A percentile compares a stretch with the other conserved stretches of the same genome.
Conservation (phyloP, 179 eudicot genomes). For the Camellia oleifera region DNA sequence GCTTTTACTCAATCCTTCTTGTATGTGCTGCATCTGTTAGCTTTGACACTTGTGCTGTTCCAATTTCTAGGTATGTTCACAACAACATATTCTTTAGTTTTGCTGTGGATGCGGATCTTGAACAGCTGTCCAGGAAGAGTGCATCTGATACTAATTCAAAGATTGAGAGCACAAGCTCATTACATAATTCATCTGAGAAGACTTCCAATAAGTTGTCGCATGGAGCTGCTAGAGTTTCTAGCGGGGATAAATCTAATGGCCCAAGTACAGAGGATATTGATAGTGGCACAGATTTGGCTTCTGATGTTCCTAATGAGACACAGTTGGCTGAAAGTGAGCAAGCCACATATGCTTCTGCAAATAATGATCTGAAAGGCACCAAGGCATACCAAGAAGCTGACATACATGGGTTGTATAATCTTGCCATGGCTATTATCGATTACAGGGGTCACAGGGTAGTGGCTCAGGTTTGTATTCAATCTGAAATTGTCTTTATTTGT, state of each 20-base stretch:
- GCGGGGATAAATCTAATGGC: constrained; percentile 40
- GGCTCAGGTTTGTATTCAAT: constrained; percentile 72
- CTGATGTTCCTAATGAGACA: constrained; percentile 56
- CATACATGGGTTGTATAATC: constrained; percentile 91
- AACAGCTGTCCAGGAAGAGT: constrained; percentile 62
- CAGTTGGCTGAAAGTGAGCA: constrained; percentile 94
- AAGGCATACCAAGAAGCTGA: constrained; percentile 99
- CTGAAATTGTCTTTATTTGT: constrained; percentile 1
- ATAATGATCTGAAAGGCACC: constrained; percentile 97
- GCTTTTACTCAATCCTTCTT: neutral
- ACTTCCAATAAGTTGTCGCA: constrained; percentile 25
- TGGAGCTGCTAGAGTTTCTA: constrained; percentile 35
- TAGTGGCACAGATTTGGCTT: constrained; percentile 31
- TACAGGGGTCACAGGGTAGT: constrained; percentile 97
- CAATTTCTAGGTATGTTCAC: constrained; percentile 85
- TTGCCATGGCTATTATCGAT: constrained; percentile 98
- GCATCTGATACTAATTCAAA: constrained; percentile 35
- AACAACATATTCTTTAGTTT: constrained; percentile 99
- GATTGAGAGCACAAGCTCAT: constrained; percentile 24
- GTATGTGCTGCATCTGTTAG: neutral
- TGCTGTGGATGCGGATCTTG: constrained; percentile 95
- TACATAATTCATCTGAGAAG: constrained; percentile 31
- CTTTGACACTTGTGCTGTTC: constrained; percentile 12
- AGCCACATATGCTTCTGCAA: constrained; percentile 98
- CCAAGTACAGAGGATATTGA: constrained; percentile 32